These are phyloP conservation scores for Suillus subluteus DNA, from an alignment of 768 basidiomycete species.

Conservation along the genomic window DNA sequence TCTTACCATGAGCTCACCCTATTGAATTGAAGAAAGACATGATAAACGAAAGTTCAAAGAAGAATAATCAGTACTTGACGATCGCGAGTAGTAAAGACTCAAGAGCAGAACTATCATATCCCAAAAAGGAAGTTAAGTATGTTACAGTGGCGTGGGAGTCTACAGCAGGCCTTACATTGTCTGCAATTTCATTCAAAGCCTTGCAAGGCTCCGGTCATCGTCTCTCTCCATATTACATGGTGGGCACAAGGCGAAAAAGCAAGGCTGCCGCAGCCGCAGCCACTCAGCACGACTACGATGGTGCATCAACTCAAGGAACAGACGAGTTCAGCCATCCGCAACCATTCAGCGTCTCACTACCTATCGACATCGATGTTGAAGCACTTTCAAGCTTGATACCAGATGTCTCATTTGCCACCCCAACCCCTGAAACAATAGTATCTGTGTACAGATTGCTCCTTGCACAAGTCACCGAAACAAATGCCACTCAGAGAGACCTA, in stretches of 20 bases:
- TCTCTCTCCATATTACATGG: conserved; percentile 28
- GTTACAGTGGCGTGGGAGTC: conserved; percentile 25
- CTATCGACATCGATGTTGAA: conserved; percentile 70
- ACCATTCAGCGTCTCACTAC: conserved; percentile 48
- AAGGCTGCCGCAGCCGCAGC: conserved; percentile 53
- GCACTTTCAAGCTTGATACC: conserved; percentile 63
- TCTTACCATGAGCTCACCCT: conserved; percentile 50
- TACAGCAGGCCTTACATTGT: conserved; percentile 13
- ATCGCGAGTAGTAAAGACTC: neutral
- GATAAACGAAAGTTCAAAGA: neutral
- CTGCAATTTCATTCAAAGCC: conserved; percentile 6
- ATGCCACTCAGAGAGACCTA: conserved; percentile 60
- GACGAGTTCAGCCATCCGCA: conserved; percentile 38
- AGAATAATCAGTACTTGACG: neutral
- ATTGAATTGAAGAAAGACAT: conserved; percentile 89
- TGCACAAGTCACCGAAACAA: conserved; percentile 57
- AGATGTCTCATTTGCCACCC: conserved; percentile 56
- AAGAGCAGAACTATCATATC: neutral
- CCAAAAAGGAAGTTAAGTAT: neutral
- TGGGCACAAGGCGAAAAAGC: conserved; percentile 64
- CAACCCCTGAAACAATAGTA: conserved; percentile 62
- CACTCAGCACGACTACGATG: conserved; percentile 35
- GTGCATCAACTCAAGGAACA: conserved; percentile 35
- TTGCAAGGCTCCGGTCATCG: conserved; percentile 30
- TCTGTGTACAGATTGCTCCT: conserved; percentile 65